Conservation (phyloP, 306 rosid genomes). For the Quercus gilva region DNA sequence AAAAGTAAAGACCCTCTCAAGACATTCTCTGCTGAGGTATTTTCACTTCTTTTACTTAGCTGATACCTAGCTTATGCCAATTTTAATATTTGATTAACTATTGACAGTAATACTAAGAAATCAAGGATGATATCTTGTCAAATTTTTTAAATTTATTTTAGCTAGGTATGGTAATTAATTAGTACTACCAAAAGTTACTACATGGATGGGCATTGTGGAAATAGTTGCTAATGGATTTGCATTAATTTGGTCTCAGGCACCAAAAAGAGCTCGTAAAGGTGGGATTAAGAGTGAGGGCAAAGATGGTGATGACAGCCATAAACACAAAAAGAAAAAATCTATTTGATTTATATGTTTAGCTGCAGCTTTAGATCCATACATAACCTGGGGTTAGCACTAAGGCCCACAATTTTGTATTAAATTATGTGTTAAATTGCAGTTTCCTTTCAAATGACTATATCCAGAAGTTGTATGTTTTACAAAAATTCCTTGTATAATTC, state of each 20-base stretch:
- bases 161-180: background rate
- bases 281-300: constrained; percentile 33
- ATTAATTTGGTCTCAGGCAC: constrained; percentile 35
- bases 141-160: background rate
- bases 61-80: constrained; percentile 3
- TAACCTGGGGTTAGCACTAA: background rate
- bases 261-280: constrained; percentile 37
- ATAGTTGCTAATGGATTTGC: background rate
- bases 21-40: constrained; percentile 54
- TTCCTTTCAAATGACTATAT: background rate
- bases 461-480: too few species aligned
- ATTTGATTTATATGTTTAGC: constrained; percentile 19
- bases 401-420: constrained; percentile 40
- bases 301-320: constrained; percentile 31
- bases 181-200: background rate
- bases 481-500: too few species aligned
- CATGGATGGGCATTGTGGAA: background rate
- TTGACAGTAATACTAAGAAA: background rate
- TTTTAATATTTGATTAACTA: background rate
- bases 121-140: background rate
- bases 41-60: background rate
- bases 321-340: constrained; percentile 36
- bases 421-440: background rate
- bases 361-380: constrained; percentile 7
- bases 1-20: constrained; percentile 59